Conservation (phyloP, 2,329 filamentous ascomycete species). For the Aspergillus udagawae region DNA sequence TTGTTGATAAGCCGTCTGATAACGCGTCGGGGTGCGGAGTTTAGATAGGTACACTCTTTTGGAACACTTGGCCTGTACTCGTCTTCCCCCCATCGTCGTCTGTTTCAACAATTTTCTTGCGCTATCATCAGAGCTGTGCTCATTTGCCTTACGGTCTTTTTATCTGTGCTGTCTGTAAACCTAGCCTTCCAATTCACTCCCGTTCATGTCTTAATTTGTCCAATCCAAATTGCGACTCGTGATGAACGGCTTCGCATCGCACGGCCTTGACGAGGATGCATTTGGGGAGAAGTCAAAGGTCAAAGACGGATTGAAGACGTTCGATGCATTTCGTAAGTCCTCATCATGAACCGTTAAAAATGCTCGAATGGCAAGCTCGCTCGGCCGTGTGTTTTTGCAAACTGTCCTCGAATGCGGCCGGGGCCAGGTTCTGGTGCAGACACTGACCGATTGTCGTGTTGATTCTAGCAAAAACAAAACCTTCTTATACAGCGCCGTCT, state of each 20-base stretch:
- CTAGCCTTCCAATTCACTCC: constrained; percentile 4
- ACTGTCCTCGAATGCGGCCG: too few species aligned
- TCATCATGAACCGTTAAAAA: background rate
- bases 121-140: background rate
- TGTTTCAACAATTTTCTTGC: constrained; percentile 5
- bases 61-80: constrained; percentile 18
- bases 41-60: background rate
- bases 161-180: background rate
- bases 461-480: constrained; percentile 80
- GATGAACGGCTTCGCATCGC: constrained; percentile 77
- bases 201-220: constrained; percentile 25
- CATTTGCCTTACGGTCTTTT: background rate
- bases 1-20: constrained; percentile 1
- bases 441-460: constrained; percentile 1
- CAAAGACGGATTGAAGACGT: constrained; percentile 64
- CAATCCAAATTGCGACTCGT: constrained; percentile 20
- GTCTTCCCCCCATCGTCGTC: background rate
- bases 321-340: constrained; percentile 90
- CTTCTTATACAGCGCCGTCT: constrained; percentile 82
- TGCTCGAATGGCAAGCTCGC: too few species aligned
- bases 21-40: constrained; percentile 1
- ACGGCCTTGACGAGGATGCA: constrained; percentile 68
- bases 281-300: constrained; percentile 69
- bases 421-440: background rate
- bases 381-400: background rate